phyloP scores from a whole-genome alignment of 2,329 filamentous ascomycete genomes.

The Phoma sp. region DNA sequence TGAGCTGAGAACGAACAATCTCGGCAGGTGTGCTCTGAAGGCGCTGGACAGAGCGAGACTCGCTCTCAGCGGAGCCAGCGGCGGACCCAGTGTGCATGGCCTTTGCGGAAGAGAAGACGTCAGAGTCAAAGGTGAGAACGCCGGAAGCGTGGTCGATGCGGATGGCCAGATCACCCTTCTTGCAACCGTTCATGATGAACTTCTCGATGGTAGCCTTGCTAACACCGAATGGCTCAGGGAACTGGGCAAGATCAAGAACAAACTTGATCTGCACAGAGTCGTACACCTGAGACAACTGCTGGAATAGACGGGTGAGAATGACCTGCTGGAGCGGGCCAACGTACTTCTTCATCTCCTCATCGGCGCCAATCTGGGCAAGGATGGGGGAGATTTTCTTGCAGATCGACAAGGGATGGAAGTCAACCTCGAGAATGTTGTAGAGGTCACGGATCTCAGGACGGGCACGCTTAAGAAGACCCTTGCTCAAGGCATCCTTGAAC shows the following conservation, averaged over 20 bases:
- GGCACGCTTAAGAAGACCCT: constrained; percentile 90
- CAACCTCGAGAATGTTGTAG: constrained; percentile 98
- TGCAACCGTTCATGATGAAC: constrained; percentile 99
- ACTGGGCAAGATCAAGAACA: constrained; percentile 90
- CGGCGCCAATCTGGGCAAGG: constrained; percentile 86
- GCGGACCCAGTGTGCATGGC: constrained; percentile 83
- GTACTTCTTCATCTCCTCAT: constrained; percentile 97
- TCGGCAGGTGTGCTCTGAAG: constrained; percentile 97
- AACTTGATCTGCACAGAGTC: constrained; percentile 95
- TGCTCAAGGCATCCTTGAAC: constrained; percentile 95
- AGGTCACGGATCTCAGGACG: constrained; percentile 94
- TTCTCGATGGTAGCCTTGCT: constrained; percentile 92
- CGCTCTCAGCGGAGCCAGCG: constrained; percentile 85
- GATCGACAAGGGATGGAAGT: constrained; percentile 98
- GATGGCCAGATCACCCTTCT: constrained; percentile 97
- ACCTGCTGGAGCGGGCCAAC: constrained; percentile 96
- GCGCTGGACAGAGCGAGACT: constrained; percentile 85
- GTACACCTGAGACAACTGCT: constrained; percentile 98
- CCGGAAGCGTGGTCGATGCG: constrained; percentile 95
- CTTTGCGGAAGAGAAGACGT: constrained; percentile 97
- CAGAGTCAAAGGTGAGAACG: constrained; percentile 94
- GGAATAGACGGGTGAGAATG: constrained; percentile 96
- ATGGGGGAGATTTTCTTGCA: constrained; percentile 99
- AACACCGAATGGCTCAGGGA: constrained; percentile 96
- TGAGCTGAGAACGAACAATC: constrained; percentile 94